phyloP scores from a whole-genome alignment of 441 rosid species.

The Jatropha multifida region DNA sequence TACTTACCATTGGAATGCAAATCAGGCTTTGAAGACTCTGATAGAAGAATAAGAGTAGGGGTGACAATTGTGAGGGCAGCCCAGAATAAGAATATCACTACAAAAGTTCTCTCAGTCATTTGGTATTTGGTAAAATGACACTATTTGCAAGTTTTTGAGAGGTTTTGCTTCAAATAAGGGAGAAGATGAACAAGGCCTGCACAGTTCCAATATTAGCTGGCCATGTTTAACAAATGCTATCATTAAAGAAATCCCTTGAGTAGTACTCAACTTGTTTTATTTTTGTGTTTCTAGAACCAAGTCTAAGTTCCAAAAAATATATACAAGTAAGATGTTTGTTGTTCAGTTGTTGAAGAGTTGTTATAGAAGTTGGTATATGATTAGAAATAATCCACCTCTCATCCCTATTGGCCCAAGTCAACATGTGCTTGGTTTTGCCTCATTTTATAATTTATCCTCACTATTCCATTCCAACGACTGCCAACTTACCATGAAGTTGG shows the following conservation, averaged over 20 bases:
- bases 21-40: conserved; percentile 55
- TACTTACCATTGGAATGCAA: conserved; percentile 34
- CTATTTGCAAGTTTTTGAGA: neutral
- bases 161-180: neutral
- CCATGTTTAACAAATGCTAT: conserved; percentile 40
- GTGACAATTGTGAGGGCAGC: conserved; percentile 78
- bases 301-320: conserved; percentile 16
- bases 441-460: neutral
- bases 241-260: conserved; percentile 13
- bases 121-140: conserved; percentile 21
- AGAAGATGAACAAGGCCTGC: neutral
- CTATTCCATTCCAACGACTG: neutral
- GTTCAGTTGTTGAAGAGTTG: conserved; percentile 52
- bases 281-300: conserved; percentile 8
- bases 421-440: neutral
- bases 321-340: conserved; percentile 20
- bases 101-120: conserved; percentile 68
- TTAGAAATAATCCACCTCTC: conserved; percentile 37
- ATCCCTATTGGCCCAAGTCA: conserved; percentile 23
- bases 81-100: conserved; percentile 87
- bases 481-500: neutral
- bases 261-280: conserved; percentile 18
- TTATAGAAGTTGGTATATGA: conserved; percentile 37
- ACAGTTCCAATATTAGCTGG: conserved; percentile 39
- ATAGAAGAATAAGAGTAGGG: conserved; percentile 71